Conservation (phyloP, 495 filamentous ascomycete genomes). For the Aspergillus ellipticus region DNA sequence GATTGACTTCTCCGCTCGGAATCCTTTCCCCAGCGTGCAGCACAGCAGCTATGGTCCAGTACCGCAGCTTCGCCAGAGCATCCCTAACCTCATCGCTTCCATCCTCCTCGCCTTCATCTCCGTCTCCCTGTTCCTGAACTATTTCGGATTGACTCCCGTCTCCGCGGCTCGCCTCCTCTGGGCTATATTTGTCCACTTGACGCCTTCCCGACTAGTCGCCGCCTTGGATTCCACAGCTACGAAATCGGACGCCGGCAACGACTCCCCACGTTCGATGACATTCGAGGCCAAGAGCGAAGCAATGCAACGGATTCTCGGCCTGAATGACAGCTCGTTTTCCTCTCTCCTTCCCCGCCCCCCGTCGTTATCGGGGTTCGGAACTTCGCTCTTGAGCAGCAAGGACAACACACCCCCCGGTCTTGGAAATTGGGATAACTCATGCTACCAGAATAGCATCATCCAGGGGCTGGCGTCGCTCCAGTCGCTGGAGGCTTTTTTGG, state of each 20-base stretch:
- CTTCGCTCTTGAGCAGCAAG: constrained; percentile 34
- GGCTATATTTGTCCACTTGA: constrained; percentile 59
- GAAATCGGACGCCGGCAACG: constrained; percentile 20
- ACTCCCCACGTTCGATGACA: constrained; percentile 19
- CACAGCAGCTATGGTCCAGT: constrained; percentile 35
- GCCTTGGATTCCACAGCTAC: constrained; percentile 49
- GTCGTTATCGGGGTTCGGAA: constrained; percentile 40
- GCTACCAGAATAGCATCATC: constrained; percentile 96
- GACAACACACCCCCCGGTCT: constrained; percentile 64
- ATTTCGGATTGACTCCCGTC: constrained; percentile 27
- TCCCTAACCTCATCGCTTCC: constrained; percentile 21
- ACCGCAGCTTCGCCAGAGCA: constrained; percentile 25
- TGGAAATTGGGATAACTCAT: constrained; percentile 90
- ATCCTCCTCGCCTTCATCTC: constrained; percentile 20
- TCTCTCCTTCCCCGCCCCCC: constrained; percentile 45
- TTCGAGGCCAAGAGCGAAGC: constrained; percentile 58
- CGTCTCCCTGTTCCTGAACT: constrained; percentile 25
- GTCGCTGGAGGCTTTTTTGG: constrained; percentile 53
- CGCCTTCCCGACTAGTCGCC: constrained; percentile 57
- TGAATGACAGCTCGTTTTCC: constrained; percentile 54
- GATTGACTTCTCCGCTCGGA: constrained; percentile 30
- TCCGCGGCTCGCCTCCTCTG: constrained; percentile 44
- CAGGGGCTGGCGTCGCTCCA: constrained; percentile 78
- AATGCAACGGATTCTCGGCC: constrained; percentile 62
- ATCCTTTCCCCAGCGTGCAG: constrained; percentile 26